Base-by-base conservation (phyloP, 148 eudicot species). In the Cornus suecica region DNA sequence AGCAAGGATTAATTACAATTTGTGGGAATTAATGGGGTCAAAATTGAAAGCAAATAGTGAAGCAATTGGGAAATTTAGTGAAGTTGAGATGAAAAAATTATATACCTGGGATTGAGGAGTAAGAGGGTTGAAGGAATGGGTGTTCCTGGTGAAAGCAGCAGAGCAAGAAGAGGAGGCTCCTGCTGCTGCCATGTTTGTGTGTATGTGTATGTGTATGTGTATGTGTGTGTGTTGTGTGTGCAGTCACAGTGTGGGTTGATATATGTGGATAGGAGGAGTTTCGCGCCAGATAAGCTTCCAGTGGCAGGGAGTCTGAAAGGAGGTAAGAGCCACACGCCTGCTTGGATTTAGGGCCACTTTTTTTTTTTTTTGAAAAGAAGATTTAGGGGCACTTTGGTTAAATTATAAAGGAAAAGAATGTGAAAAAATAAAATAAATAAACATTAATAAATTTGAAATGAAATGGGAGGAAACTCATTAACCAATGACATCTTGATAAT, bases 161-260 rank as follows among this genome's bases (percentile, higher is more conserved):
- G 89, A 74, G 66, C 81, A 88, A 64, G 88, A 78, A 41, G 92
- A 84, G 3, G 54, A 83, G 23, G 81, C 76, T 18, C 83, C 89
- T 32, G 88, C 84, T 32, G 88, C 84, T 28, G 89, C 68, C 90
- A 87, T 89, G 71, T 70, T 74, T 78, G 37, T 10, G 20, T 62
- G 15, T 25, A 31, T 22, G 28, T 25, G 66, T n/a, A 25, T 4
- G 6, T 20, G 62, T 1, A 8, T 48, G 54, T 16, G 54, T 48
- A 11, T 45, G 20, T 16, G 54, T 48, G 42, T 37, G 42, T 37
- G n/a, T 7, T 2, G 20, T 2, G 54, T 18, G 7, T 16, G 20
- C 54, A 37, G 8, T 37, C 42, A 48, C 54, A 48, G 54, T 48
- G 20, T 48, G 13, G 54, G 54, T 48, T 48, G 54, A 14, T 48